phyloP scores from a whole-genome alignment of 2,329 filamentous ascomycete genomes.

The Calonectria pauciramosa region DNA sequence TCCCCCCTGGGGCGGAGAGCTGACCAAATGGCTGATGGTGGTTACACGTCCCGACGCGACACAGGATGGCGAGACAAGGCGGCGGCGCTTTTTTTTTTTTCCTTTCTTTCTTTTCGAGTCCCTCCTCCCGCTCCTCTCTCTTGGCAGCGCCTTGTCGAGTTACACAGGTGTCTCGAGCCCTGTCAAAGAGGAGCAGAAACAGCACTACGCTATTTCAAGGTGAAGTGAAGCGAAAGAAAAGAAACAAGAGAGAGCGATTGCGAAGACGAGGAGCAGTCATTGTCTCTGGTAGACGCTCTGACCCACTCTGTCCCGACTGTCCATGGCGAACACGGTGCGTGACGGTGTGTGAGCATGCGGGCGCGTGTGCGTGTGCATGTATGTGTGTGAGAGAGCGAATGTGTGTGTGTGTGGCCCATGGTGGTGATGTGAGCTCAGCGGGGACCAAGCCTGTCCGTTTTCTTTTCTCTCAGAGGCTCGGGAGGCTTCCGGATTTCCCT shows the following conservation, averaged over 20 bases:
- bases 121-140: neutral
- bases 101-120: neutral
- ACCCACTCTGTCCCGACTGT: neutral
- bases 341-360: neutral
- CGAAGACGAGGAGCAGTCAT: too few relatives aligned
- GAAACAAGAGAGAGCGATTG: neutral
- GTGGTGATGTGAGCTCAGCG: constrained; percentile 1
- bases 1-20: neutral
- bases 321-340: constrained; percentile 10
- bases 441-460: neutral
- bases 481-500: neutral
- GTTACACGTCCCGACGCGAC: neutral
- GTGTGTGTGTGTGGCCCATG: neutral
- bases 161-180: neutral
- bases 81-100: neutral
- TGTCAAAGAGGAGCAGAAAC: neutral
- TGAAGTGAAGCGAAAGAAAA: neutral
- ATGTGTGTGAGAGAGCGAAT: neutral
- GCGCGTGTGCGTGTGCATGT: neutral
- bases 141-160: neutral
- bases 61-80: neutral
- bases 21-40: neutral
- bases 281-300: constrained; percentile 5
- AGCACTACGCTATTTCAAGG: neutral
- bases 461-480: neutral